These are phyloP conservation scores for Nothophoma quercina DNA, from an alignment of 2,329 filamentous ascomycete genomes.

Conservation along the genomic window DNA sequence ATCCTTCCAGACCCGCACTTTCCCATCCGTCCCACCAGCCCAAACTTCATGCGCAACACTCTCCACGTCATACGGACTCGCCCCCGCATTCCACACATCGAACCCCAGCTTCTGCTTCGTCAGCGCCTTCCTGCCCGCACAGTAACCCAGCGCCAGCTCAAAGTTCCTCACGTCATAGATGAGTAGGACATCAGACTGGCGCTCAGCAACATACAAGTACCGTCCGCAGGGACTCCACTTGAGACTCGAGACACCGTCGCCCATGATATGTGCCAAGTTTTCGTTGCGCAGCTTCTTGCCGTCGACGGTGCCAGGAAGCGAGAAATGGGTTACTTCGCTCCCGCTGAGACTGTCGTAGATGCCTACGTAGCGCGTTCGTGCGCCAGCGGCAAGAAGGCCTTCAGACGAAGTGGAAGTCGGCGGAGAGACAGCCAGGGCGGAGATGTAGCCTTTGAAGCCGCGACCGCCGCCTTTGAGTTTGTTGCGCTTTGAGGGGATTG, in stretches of 20 bases:
- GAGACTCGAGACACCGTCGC: slow-evolving; percentile 63
- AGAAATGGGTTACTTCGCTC: slow-evolving; percentile 60
- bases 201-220: slow-evolving; percentile 67
- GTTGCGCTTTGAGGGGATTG: slow-evolving; percentile 58
- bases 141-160: slow-evolving; percentile 58
- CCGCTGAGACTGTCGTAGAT: slow-evolving; percentile 63
- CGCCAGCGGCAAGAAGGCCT: slow-evolving; percentile 63
- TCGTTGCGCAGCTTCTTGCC: slow-evolving; percentile 16
- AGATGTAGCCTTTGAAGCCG: slow-evolving; percentile 65
- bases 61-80: slow-evolving; percentile 28
- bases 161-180: slow-evolving; percentile 68
- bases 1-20: slow-evolving; percentile 53
- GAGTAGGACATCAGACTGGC: slow-evolving; percentile 62
- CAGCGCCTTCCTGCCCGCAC: slow-evolving; percentile 52
- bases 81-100: slow-evolving; percentile 55
- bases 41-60: slow-evolving; percentile 60
- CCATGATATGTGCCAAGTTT: slow-evolving; percentile 33
- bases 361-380: slow-evolving; percentile 63
- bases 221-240: slow-evolving; percentile 65
- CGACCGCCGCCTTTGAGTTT: slow-evolving; percentile 53
- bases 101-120: slow-evolving; percentile 66
- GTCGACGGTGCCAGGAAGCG: slow-evolving; percentile 42
- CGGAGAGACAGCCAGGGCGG: slow-evolving; percentile 55
- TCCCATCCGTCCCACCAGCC: slow-evolving; percentile 66
- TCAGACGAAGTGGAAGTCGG: slow-evolving; percentile 44